Percentiles rank a stretch among this genome's conserved stretches.
These are phyloP conservation scores for Biscogniauxia mediterranea DNA, from an alignment of 2,329 filamentous ascomycete genomes.

Conservation along the genomic window DNA sequence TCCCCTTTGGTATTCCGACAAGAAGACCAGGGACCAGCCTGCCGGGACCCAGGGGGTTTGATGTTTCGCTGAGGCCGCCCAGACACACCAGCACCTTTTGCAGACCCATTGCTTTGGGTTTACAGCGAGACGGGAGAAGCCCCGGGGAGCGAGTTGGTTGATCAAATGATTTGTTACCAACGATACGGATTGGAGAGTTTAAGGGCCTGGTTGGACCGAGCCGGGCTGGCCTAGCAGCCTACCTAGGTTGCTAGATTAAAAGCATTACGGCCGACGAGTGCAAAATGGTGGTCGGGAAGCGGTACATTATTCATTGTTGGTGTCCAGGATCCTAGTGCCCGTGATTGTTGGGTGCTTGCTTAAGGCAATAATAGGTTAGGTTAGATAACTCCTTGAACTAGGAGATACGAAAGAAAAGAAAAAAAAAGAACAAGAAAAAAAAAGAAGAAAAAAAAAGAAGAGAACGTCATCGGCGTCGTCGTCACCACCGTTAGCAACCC, in stretches of 20 bases:
- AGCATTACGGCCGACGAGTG: not conserved
- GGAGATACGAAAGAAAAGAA: too few species aligned
- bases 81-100: not conserved
- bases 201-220: not conserved
- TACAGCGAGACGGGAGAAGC: not conserved
- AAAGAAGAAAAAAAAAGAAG: too few species aligned
- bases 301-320: not conserved
- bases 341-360: not conserved
- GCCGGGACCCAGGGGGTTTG: not conserved
- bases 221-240: too few species aligned
- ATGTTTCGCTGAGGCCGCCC: not conserved
- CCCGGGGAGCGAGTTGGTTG: not conserved
- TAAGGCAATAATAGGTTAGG: too few species aligned
- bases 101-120: not conserved
- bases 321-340: too few species aligned
- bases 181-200: not conserved
- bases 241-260: too few species aligned
- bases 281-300: not conserved
- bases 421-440: too few species aligned
- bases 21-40: too few species aligned
- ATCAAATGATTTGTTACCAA: not conserved
- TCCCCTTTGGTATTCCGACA: not conserved
- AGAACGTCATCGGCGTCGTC: too few species aligned
- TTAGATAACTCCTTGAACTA: too few species aligned
- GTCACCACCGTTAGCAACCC: too few species aligned